phyloP scores from a whole-genome alignment of 345 rosid species.

The Nasturtium officinale region DNA sequence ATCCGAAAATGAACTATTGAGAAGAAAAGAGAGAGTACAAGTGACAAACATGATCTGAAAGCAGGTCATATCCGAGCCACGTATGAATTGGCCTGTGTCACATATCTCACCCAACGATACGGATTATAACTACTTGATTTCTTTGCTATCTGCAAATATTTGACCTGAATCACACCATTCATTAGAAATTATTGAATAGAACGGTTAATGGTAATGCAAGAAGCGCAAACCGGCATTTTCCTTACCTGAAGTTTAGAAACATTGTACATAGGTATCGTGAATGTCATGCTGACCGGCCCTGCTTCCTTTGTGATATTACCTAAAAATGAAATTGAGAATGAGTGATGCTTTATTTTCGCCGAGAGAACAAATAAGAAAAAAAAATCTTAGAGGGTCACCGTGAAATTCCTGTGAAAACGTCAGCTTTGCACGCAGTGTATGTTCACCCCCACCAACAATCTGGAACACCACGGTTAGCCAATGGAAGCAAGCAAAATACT shows the following conservation, averaged over 20 bases:
- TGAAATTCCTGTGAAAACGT: constrained; percentile 91
- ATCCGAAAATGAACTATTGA: neutral
- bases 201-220: neutral
- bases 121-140: constrained; percentile 79
- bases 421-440: constrained; percentile 87
- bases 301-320: constrained; percentile 94
- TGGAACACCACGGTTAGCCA: constrained; percentile 40
- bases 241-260: constrained; percentile 90
- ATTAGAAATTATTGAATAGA: neutral
- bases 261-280: constrained; percentile 96
- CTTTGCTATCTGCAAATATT: constrained; percentile 97
- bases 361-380: neutral
- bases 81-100: constrained; percentile 96
- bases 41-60: constrained; percentile 16
- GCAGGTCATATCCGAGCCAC: constrained; percentile 72
- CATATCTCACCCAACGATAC: constrained; percentile 98
- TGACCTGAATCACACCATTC: constrained; percentile 62
- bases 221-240: neutral
- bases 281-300: constrained; percentile 98
- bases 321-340: constrained; percentile 38
- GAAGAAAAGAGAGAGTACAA: constrained; percentile 1
- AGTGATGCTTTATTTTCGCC: neutral
- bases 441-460: constrained; percentile 94
- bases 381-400: constrained; percentile 56
- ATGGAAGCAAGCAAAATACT: neutral